Evolutionary conservation across 345 rosid species (phyloP), one percentile per base, ranked within the genome.

Genomic region (Sonneratia alba): DNA sequence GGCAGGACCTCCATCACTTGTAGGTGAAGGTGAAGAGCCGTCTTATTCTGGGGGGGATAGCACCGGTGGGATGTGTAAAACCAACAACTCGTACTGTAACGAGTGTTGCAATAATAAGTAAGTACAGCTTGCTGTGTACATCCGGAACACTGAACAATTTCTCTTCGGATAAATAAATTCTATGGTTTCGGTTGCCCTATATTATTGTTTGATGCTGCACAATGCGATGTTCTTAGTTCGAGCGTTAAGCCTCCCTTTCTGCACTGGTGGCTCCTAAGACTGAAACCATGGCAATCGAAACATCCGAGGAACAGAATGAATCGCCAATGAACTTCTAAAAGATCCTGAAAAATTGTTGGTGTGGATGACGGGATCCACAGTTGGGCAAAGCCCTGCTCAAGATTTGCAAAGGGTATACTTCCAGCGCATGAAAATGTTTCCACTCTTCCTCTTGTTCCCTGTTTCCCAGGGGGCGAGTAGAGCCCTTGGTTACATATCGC

Each of bases 401-500:
- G 34, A 22, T 40, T 7, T 22, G 21, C 7, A 8, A 36, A 42
- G n/a, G 24, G 36, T 0, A 82, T 80, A 89, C 92, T 91, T 91
- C 97, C 97, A 91, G 37, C 97, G 86, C 82, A 87, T 95, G 45
- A 91, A 91, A 48, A 91, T 83, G 72, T 91, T 89, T 3, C 95
- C 95, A 15, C 87, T 89, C 84, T 89, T 91, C 77, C 87, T 91
- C 59, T 89, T 91, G 63, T 77, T 87, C 36, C 93, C 93, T 0
- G 90, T 86, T 27, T 68, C 95, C 97, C 93, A 88, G 74, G 5
- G 68, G 2, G 48, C 5, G 1, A 72, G 36, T 1, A 62, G 37
- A 62, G 24, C 66, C 32, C 38, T 27, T 34, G 38, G 66, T 62
- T 62, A 62, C 6, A 12, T 5, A 27, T 15, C 27, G 1, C 13